These are phyloP conservation scores for Colletotrichum spinosum DNA, from an alignment of 2,329 filamentous ascomycete species.

Conservation along the genomic window DNA sequence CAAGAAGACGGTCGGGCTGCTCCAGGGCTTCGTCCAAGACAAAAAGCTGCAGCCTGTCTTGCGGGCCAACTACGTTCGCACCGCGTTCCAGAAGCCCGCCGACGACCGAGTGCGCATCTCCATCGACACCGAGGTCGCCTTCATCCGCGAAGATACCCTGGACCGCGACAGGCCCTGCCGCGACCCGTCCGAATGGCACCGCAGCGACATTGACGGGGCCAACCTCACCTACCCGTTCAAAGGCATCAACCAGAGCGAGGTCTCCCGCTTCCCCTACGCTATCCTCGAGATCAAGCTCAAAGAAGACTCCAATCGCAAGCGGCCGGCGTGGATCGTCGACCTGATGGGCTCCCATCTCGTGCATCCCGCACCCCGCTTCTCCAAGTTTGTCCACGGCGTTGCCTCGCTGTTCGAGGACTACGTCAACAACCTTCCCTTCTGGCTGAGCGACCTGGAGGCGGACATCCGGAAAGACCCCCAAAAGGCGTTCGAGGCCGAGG, in stretches of 20 bases:
- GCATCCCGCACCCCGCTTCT: constrained; percentile 89
- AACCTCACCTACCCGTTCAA: constrained; percentile 90
- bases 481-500: constrained; percentile 89
- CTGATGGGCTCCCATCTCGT: constrained; percentile 93
- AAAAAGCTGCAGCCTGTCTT: constrained; percentile 85
- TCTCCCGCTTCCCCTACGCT: constrained; percentile 90
- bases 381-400: constrained; percentile 95
- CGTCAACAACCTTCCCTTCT: constrained; percentile 96
- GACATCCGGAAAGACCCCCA: constrained; percentile 96
- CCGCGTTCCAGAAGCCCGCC: constrained; percentile 94
- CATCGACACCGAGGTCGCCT: constrained; percentile 90
- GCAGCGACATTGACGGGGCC: constrained; percentile 85
- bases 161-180: constrained; percentile 89
- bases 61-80: constrained; percentile 92
- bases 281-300: constrained; percentile 93
- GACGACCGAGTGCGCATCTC: constrained; percentile 92
- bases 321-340: constrained; percentile 88
- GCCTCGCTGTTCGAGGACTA: constrained; percentile 94
- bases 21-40: constrained; percentile 83
- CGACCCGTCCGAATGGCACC: constrained; percentile 90
- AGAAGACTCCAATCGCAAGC: constrained; percentile 73
- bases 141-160: constrained; percentile 83
- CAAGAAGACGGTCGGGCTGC: constrained; percentile 77
- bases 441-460: constrained; percentile 89
- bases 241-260: constrained; percentile 89